Conservation (phyloP, 1,284 basidiomycete species). For the Moniliella sp. region DNA sequence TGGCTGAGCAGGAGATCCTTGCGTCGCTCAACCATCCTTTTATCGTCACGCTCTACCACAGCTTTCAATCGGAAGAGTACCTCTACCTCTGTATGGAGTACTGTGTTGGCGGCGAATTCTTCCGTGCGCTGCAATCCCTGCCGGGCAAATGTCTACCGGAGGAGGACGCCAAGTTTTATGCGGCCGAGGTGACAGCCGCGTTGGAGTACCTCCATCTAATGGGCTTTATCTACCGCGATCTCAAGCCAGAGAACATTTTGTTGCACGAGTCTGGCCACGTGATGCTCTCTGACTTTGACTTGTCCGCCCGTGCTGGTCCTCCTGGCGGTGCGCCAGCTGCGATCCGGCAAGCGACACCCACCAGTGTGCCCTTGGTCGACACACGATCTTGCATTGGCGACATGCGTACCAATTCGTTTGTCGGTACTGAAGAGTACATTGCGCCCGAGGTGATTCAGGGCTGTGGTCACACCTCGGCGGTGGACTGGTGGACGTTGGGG, state of each 20-base stretch:
- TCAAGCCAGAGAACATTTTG: slow-evolving; percentile 96
- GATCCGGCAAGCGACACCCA: slow-evolving; percentile 64
- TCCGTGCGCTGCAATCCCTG: slow-evolving; percentile 53
- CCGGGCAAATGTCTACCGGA: slow-evolving; percentile 88
- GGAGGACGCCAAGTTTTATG: slow-evolving; percentile 84
- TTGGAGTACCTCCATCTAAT: slow-evolving; percentile 94
- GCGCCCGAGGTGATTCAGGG: slow-evolving; percentile 96
- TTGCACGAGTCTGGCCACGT: slow-evolving; percentile 96
- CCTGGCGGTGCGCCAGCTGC: slow-evolving; percentile 59
- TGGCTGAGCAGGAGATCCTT: slow-evolving; percentile 32
- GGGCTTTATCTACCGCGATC: slow-evolving; percentile 96
- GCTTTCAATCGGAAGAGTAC: slow-evolving; percentile 32
- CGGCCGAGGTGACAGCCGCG: slow-evolving; percentile 88
- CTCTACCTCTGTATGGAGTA: slow-evolving; percentile 41
- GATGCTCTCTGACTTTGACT: slow-evolving; percentile 95
- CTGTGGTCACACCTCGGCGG: slow-evolving; percentile 85
- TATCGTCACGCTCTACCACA: too few relatives aligned
- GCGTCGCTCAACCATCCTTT: slow-evolving; percentile 28
- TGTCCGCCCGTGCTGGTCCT: slow-evolving; percentile 70
- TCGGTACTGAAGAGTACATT: slow-evolving; percentile 98
- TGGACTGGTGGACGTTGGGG: slow-evolving; percentile 97
- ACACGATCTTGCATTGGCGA: slow-evolving; percentile 91
- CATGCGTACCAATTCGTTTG: slow-evolving; percentile 97
- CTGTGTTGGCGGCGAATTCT: slow-evolving; percentile 98
- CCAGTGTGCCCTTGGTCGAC: slow-evolving; percentile 80